Evolutionary conservation across 208 protist genomes (phyloP).

Genomic region (Trypanosoma scelopori): DNA sequence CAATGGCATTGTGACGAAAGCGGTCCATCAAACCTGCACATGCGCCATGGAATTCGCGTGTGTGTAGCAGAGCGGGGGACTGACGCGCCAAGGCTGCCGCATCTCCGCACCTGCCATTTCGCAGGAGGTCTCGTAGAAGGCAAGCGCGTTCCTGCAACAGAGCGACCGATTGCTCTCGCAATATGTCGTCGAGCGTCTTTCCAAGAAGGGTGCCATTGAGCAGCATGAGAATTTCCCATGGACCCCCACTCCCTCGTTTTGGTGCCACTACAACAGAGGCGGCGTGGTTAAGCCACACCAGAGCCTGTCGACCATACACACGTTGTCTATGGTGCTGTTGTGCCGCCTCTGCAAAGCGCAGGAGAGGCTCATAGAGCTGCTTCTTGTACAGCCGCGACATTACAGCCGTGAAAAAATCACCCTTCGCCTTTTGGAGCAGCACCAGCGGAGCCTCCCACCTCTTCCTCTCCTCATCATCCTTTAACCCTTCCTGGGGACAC

Average conservation of each 20-base stretch:
- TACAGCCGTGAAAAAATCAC: constrained; percentile 8
- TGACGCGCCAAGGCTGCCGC: constrained; percentile 27
- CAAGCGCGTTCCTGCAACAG: constrained; percentile 1
- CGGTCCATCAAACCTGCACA: constrained; percentile 17
- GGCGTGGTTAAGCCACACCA: constrained; percentile 27
- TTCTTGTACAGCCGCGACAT: constrained; percentile 14
- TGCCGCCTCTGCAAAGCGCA: constrained; percentile 27
- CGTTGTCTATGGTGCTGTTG: constrained; percentile 12
- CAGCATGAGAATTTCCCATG: constrained; percentile 21
- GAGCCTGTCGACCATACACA: constrained; percentile 13
- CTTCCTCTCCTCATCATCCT: background rate
- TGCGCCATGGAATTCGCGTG: constrained; percentile 18
- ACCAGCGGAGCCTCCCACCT: background rate
- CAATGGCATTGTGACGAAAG: constrained; percentile 7
- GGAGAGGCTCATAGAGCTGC: constrained; percentile 27
- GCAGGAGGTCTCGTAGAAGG: constrained; percentile 16
- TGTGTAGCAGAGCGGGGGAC: constrained; percentile 14
- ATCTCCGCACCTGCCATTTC: constrained; percentile 10
- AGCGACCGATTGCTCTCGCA: constrained; percentile 14
- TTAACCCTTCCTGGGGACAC: background rate
- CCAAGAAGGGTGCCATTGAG: constrained; percentile 19
- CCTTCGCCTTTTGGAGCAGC: constrained; percentile 9
- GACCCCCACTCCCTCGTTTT: constrained; percentile 3
- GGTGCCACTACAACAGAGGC: constrained; percentile 32
- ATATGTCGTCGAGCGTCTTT: constrained; percentile 23